Evolutionary conservation across 2,329 filamentous ascomycete genomes (phyloP), one percentile per base, ranked within the genome.

Genomic region (Colletotrichum falcatum): DNA sequence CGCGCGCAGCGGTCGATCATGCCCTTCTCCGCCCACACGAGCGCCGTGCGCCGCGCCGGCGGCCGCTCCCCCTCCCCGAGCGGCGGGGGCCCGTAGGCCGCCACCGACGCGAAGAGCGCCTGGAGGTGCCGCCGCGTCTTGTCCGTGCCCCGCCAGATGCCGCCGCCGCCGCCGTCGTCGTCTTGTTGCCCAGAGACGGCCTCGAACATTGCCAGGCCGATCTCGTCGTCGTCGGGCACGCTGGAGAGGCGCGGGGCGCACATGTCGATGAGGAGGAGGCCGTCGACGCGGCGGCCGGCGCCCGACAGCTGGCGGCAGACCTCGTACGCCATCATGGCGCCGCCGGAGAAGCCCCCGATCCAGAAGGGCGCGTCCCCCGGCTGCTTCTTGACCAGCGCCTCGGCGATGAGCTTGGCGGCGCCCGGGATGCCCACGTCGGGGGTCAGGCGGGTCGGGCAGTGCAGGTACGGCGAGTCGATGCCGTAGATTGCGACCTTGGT

Each of bases 311-410:
- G 62, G 35, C 54, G 62, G 6, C 54, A 65, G 3, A 65, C 35
- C 18, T 65, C 62, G 35, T 65, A 65, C 20, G 26, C n/a, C 18
- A 65, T 20, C 54, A 59, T 30, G 33, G 23, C 54, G 16, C 62
- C 62, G 23, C 62, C 62, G 18, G 62, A 65, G 44, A 65, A 65
- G 12, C 62, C 62, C 2, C 54, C 62, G 11, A 65, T 33, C 39
- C 39, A 42, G 39, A 42, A 42, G 20, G 39, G n/a, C 20, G 5
- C 49, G 42, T 23, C 44, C 6, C 35, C 54, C 3, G 3, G 51
- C 46, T 3, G 60, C 60, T 3, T 62, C 60, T 65, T 35, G 9
- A 42, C 5, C 23, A 65, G 6, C 2, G 62, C 54, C 16, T 65
- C 54, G 6, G 59, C 62, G 18, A 65, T 65, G 9, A 65, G 33